Percentiles rank a stretch among this genome's conserved stretches.
phyloP scores from a whole-genome alignment of 2,329 filamentous ascomycete species.

The Alternaria burnsii region DNA sequence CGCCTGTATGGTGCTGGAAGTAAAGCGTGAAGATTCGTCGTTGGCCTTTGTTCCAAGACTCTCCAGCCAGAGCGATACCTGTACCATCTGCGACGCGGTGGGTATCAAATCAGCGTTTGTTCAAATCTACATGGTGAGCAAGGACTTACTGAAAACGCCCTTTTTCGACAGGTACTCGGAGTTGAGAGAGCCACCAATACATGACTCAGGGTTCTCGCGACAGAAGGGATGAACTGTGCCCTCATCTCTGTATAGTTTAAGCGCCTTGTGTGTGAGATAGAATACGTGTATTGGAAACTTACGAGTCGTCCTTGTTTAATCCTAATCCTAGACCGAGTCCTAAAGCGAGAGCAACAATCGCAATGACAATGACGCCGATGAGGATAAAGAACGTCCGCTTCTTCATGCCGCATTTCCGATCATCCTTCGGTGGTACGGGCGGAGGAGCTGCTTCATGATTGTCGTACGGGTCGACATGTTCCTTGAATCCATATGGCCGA shows the following conservation, averaged over 20 bases:
- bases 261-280: neutral
- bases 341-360: constrained; percentile 46
- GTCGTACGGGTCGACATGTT: constrained; percentile 32
- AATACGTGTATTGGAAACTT: neutral
- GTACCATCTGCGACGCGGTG: constrained; percentile 46
- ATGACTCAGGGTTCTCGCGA: constrained; percentile 36
- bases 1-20: constrained; percentile 56
- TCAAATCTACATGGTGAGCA: neutral
- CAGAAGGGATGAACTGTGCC: constrained; percentile 33
- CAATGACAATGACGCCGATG: constrained; percentile 33
- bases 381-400: constrained; percentile 36
- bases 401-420: constrained; percentile 37
- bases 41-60: constrained; percentile 51
- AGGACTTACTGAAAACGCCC: constrained; percentile 52
- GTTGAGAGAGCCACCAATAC: constrained; percentile 53
- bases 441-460: constrained; percentile 22
- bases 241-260: constrained; percentile 13
- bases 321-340: constrained; percentile 51
- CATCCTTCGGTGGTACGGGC: constrained; percentile 28
- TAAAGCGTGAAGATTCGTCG: constrained; percentile 55
- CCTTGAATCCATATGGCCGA: constrained; percentile 34
- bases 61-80: constrained; percentile 56
- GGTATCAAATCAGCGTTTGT: neutral
- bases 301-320: constrained; percentile 35
- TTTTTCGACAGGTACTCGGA: constrained; percentile 50